Evolutionary conservation across 2,329 filamentous ascomycete genomes (phyloP), one percentile per base, ranked within the genome.

Genomic region (Fusarium goolgardi): DNA sequence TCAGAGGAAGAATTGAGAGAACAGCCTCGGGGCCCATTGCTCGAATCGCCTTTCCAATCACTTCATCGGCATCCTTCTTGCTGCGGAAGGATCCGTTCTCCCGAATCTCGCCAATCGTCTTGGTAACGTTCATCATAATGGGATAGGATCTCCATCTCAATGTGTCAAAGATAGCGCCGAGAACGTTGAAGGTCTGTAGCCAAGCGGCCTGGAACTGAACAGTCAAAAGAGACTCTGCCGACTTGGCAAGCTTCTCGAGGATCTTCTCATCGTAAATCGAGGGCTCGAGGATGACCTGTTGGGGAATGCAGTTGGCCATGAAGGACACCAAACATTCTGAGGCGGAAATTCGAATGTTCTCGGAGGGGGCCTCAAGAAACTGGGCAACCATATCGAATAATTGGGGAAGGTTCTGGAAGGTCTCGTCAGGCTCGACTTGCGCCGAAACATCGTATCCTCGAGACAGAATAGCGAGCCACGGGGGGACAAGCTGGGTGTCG

Each of bases 281-380:
- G 25, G 94, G 94, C 69, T 97, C 93, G 9, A 97, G 80, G 35
- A 99, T 89, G 45, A 94, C 92, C 70, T 88, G 89, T 51, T 90
- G 85, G 2, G 96, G 96, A 31, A 99, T 85, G 75, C 96, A 96
- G 77, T 96, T 97, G 69, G 89, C 91, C 75, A 97, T 85, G 77
- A 99, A 96, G 1, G 95, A 97, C 57, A 97, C 91, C 63, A 99
- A 81, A 77, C 96, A 97, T 78, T 99, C 95, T 0, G 96, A 96
- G 6, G 96, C 93, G 5, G 96, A 98, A 32, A 97, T 88, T 62
- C 96, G 89, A 73, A 99, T 97, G 78, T 97, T 97, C 79, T 95
- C 91, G 2, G 94, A 95, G 1, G 92, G 88, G 1, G 94, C 97
- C 46, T 92, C 88, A 67, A 99, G 86, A 76, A 97, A 98, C 32